These are phyloP conservation scores for Pestalotiopsis sp. DNA, from an alignment of 2,329 filamentous ascomycete genomes.

Conservation along the genomic window DNA sequence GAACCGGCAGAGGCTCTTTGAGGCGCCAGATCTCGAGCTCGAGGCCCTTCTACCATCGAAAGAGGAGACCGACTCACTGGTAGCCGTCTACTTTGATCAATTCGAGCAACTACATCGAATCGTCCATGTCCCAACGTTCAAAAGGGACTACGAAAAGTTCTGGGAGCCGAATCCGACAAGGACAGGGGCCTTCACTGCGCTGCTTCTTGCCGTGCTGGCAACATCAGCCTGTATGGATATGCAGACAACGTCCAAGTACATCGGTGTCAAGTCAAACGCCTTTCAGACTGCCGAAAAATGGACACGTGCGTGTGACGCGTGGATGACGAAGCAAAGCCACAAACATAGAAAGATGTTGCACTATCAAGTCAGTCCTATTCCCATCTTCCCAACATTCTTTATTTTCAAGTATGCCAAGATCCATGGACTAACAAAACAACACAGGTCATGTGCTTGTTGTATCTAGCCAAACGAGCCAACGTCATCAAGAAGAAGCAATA, in stretches of 20 bases:
- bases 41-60: slow-evolving; percentile 51
- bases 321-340: slow-evolving; percentile 58
- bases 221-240: slow-evolving; percentile 60
- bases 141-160: slow-evolving; percentile 55
- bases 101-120: slow-evolving; percentile 60
- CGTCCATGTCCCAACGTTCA: slow-evolving; percentile 61
- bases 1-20: slow-evolving; percentile 52
- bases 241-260: slow-evolving; percentile 53
- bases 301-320: slow-evolving; percentile 57
- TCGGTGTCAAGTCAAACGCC: slow-evolving; percentile 60
- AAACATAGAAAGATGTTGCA: slow-evolving; percentile 63
- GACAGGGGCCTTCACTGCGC: slow-evolving; percentile 55
- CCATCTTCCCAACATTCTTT: too few species aligned
- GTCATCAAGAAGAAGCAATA: slow-evolving; percentile 67
- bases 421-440: neutral
- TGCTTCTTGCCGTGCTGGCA: slow-evolving; percentile 61
- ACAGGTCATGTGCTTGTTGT: slow-evolving; percentile 56
- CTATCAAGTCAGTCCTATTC: slow-evolving; percentile 43
- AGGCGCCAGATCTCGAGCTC: slow-evolving; percentile 48
- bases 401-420: neutral
- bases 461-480: slow-evolving; percentile 63
- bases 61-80: slow-evolving; percentile 50
- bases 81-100: slow-evolving; percentile 53
- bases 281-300: slow-evolving; percentile 57
- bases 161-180: slow-evolving; percentile 50